Evolutionary conservation across 2,329 filamentous ascomycete species (phyloP), one percentile per base, ranked within the genome.

Genomic region (Neonectria faginata): DNA sequence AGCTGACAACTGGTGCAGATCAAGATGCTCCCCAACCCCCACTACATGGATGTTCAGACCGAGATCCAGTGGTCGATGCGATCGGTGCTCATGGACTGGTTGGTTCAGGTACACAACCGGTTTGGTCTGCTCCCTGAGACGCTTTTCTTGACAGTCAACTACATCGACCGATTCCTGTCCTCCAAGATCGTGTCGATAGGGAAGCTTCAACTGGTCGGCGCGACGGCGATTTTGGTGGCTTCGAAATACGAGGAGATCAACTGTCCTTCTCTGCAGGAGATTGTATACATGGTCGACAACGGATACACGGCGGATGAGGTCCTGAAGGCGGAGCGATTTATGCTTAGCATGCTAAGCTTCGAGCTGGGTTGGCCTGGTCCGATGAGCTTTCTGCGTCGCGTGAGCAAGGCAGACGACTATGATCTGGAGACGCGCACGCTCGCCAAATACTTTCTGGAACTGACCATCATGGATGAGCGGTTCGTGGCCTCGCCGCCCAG

Each of bases 31-130:
- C 96, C 96, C 1, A 94, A 96, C 74, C 86, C 93, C 3, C 89
- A 96, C 77, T 99, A 99, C 84, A 99, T 99, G 95, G 93, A 97
- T 67, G 90, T 92, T 70, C 96, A 99, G 79, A 90, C 91, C n/a
- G 95, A 98, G 79, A 97, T 99, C 62, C 93, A 97, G 77, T 99
- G 96, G 96, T 97, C 94, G 3, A 99, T 98, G 96, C 93, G 96
- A 51, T 91, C 94, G 6, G 93, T 98, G 22, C 85, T 99, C 59
- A 97, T 99, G 90, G 96, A 98, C 79, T 99, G 96, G 96, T 86
- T 99, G 47, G 92, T 98, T 51, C 94, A 99, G 79, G 96, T 99
- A 31, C 96, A 99, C 78, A 89, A 91, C 72, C 92, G 96, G 39
- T 99, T 99, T 82, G 89, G 87, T 39, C 87, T 99, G 29, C 88